Conservation (phyloP, 2,329 filamentous ascomycete genomes). For the Aspergillus piperis region DNA sequence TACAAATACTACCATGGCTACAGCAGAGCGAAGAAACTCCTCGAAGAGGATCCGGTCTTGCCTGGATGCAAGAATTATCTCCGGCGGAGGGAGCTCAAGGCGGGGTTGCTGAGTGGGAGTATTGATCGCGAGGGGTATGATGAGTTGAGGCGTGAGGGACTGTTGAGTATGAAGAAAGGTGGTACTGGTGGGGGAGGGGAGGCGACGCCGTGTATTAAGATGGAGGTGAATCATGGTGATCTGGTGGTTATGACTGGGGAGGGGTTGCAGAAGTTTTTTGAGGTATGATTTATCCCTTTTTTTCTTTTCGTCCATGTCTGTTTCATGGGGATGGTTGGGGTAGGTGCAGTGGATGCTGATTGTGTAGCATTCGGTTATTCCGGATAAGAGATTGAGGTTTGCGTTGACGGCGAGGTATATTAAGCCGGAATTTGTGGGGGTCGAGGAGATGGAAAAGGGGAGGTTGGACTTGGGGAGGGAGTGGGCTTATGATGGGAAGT, state of each 20-base stretch:
- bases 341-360: too few relatives aligned
- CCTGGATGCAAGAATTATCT: conserved; percentile 31
- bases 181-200: conserved; percentile 30
- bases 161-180: conserved; percentile 24
- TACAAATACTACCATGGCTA: conserved; percentile 46
- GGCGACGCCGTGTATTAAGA: conserved; percentile 38
- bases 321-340: too few relatives aligned
- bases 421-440: conserved; percentile 26
- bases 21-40: conserved; percentile 19
- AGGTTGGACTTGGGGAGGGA: conserved; percentile 25
- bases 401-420: conserved; percentile 41
- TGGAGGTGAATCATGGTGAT: conserved; percentile 58
- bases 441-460: conserved; percentile 30
- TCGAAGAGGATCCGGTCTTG: conserved; percentile 35
- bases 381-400: conserved; percentile 36
- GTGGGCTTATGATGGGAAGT: conserved; percentile 36
- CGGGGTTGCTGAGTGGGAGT: conserved; percentile 17
- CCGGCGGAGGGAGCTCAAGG: conserved; percentile 28
- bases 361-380: conserved; percentile 34
- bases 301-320: neutral
- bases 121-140: conserved; percentile 28
- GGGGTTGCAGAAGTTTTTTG: conserved; percentile 56
- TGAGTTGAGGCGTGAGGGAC: conserved; percentile 20
- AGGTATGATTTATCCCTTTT: conserved; percentile 34
- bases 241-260: conserved; percentile 60